phyloP scores from a whole-genome alignment of 805 yeast species.

The Candida vaughaniae region DNA sequence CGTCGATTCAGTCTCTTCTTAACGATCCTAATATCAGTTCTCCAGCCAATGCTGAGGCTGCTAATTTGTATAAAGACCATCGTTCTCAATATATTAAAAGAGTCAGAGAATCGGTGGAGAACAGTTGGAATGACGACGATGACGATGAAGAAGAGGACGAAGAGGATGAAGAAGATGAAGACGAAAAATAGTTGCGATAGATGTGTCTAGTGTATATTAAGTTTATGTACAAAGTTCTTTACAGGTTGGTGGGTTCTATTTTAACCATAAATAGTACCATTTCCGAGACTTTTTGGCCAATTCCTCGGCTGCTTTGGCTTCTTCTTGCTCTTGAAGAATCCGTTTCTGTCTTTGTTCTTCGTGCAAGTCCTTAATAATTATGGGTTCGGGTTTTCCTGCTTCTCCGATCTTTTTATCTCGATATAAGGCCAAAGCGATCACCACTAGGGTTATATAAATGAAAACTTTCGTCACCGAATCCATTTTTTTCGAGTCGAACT shows the following conservation, averaged over 20 bases:
- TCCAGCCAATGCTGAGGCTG: constrained; percentile 98
- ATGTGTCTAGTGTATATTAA: background rate
- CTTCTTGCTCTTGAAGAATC: constrained; percentile 16
- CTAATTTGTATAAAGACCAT: constrained; percentile 92
- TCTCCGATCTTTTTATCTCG: constrained; percentile 55
- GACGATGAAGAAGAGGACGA: constrained; percentile 50
- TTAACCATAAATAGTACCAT: constrained; percentile 57
- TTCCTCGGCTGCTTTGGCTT: constrained; percentile 9
- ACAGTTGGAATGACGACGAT: constrained; percentile 86
- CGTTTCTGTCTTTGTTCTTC: constrained; percentile 27
- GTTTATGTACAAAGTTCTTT: background rate
- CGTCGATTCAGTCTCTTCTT: constrained; percentile 86
- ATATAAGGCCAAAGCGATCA: constrained; percentile 51
- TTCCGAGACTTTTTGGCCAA: constrained; percentile 16
- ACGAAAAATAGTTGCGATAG: background rate
- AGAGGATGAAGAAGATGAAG: constrained; percentile 22
- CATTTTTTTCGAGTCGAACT: constrained; percentile 48
- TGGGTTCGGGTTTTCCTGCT: constrained; percentile 39
- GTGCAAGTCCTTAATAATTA: constrained; percentile 38
- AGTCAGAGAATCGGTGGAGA: constrained; percentile 93
- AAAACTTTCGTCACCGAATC: constrained; percentile 59
- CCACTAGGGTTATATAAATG: constrained; percentile 46
- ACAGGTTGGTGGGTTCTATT: constrained; percentile 16
- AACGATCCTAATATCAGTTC: constrained; percentile 96
- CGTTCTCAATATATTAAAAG: constrained; percentile 87